A percentile compares a stretch with the other conserved stretches of the same genome.
Evolutionary conservation across 2,329 filamentous ascomycete species (phyloP).

Genomic region (Aspergillus felis): DNA sequence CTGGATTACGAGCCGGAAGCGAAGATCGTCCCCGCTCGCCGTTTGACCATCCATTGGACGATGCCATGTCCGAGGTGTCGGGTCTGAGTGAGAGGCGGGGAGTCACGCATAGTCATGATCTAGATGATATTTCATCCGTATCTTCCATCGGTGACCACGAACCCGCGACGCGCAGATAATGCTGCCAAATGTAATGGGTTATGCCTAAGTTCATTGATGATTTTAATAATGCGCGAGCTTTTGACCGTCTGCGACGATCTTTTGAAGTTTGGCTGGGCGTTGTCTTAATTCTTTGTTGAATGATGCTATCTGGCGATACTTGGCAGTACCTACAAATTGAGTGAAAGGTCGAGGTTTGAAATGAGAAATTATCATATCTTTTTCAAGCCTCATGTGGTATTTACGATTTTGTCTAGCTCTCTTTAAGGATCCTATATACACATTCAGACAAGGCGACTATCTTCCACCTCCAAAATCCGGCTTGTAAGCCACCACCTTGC

Average conservation of each 20-base stretch:
- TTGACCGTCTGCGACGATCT: too few species aligned
- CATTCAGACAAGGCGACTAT: constrained; percentile 10
- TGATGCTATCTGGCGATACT: neutral
- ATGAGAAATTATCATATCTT: neutral
- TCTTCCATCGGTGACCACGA: constrained; percentile 16
- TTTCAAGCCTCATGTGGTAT: neutral
- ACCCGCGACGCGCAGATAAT: neutral
- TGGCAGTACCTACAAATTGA: neutral
- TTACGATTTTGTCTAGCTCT: neutral
- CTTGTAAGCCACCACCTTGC: constrained; percentile 59
- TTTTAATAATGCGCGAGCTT: neutral
- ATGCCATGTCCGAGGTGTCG: constrained; percentile 26
- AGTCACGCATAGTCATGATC: constrained; percentile 9
- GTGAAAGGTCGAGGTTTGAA: neutral
- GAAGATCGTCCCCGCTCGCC: constrained; percentile 15
- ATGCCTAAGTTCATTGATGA: neutral
- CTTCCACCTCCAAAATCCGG: constrained; percentile 56
- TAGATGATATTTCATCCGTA: constrained; percentile 31
- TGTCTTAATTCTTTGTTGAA: neutral
- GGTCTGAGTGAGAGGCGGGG: constrained; percentile 9
- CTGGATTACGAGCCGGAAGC: constrained; percentile 2
- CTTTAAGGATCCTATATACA: neutral
- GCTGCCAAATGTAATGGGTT: neutral
- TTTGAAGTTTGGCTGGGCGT: too few species aligned
- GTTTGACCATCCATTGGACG: constrained; percentile 21